phyloP scores from a whole-genome alignment of 2,329 filamentous ascomycete genomes.

The Ilyonectria robusta region DNA sequence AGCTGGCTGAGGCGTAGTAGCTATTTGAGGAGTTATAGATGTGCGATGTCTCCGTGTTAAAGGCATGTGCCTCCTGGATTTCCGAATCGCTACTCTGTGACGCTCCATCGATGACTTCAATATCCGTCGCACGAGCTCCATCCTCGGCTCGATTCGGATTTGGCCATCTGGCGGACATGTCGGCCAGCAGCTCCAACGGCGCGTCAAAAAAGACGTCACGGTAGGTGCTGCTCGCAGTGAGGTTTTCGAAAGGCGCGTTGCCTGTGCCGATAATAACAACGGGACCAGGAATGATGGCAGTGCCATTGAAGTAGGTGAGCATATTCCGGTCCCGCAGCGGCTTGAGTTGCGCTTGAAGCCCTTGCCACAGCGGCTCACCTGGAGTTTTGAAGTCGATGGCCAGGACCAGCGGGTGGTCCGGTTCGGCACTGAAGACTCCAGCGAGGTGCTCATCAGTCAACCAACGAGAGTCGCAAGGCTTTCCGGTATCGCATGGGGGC shows the following conservation, averaged over 20 bases:
- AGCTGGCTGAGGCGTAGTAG: conserved; percentile 1
- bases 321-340: conserved; percentile 6
- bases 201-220: conserved; percentile 4
- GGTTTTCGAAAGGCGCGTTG: not conserved
- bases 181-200: conserved; percentile 2
- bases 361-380: conserved; percentile 3
- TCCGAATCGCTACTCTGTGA: not conserved
- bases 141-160: conserved; percentile 5
- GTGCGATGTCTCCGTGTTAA: not conserved
- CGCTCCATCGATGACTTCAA: not conserved
- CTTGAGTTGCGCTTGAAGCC: not conserved
- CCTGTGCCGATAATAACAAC: not conserved
- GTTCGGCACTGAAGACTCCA: conserved; percentile 3
- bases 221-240: not conserved
- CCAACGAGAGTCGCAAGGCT: conserved; percentile 1
- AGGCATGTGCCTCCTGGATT: not conserved
- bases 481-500: not conserved
- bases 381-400: conserved; percentile 4
- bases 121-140: conserved; percentile 4
- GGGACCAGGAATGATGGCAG: conserved; percentile 1
- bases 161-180: conserved; percentile 3
- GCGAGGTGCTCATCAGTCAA: not conserved
- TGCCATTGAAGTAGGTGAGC: conserved; percentile 9
- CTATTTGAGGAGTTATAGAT: not conserved
- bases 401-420: conserved; percentile 3